phyloP scores from a whole-genome alignment of 2,329 filamentous ascomycete genomes.

The Neocatenulostroma microsporum region DNA sequence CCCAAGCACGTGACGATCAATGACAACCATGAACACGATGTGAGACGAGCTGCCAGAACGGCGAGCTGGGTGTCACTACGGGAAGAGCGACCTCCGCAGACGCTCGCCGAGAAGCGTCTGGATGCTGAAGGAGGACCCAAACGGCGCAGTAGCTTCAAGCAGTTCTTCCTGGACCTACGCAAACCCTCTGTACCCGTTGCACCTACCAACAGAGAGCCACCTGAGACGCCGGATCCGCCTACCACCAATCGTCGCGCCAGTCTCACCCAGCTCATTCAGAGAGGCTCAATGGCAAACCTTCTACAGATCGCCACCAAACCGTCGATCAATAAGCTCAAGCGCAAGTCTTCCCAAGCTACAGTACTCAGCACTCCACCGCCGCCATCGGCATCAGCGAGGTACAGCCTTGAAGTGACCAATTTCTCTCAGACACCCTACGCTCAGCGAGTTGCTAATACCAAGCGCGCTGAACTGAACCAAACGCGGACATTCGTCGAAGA shows the following conservation, averaged over 20 bases:
- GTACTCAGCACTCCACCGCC: neutral
- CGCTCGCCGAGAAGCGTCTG: constrained; percentile 10
- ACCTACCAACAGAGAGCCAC: neutral
- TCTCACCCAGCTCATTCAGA: constrained; percentile 6
- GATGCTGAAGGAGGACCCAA: neutral
- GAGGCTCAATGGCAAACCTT: constrained; percentile 6
- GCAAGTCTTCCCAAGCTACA: constrained; percentile 7
- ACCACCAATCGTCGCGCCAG: neutral
- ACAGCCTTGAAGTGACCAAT: constrained; percentile 19
- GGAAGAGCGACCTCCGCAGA: too few species aligned
- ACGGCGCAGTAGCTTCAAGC: constrained; percentile 7
- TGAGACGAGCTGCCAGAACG: too few species aligned
- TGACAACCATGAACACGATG: too few species aligned
- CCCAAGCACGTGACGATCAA: too few species aligned
- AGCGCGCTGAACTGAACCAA: constrained; percentile 17
- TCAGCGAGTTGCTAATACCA: constrained; percentile 24
- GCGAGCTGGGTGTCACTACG: too few species aligned
- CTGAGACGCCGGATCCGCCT: neutral
- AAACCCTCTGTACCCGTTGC: constrained; percentile 1
- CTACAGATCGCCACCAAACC: neutral
- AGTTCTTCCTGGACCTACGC: constrained; percentile 23
- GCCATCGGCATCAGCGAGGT: neutral
- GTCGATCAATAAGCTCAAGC: constrained; percentile 6
- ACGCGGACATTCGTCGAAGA: constrained; percentile 21
- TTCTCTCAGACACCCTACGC: constrained; percentile 27